Percentiles rank a stretch among this genome's conserved stretches.
Conservation (phyloP, 345 rosid species). For the Schrenkiella parvula region DNA sequence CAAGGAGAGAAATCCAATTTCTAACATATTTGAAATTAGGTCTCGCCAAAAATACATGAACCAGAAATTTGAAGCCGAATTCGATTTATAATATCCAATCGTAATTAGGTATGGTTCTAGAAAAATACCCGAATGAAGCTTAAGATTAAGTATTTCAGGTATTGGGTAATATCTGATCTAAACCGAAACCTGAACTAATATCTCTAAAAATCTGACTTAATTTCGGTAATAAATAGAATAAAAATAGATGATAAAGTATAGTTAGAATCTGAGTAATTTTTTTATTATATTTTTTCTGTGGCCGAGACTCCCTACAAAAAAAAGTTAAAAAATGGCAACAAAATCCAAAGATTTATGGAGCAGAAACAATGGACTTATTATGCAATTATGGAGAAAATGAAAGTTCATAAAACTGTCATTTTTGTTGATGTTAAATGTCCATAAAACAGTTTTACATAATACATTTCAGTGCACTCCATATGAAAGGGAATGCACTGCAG, state of each 20-base stretch:
- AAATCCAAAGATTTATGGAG: constrained; percentile 4
- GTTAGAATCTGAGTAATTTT: neutral
- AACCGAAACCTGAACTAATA: no score
- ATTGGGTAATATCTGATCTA: no score
- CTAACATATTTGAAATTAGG: no score
- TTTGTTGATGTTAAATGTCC: neutral
- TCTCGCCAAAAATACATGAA: no score
- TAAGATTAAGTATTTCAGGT: no score
- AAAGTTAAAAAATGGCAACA: neutral
- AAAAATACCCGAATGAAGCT: no score
- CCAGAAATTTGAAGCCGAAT: no score
- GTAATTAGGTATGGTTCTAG: no score
- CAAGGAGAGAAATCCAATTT: no score
- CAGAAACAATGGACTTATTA: neutral
- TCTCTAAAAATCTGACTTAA: no score
- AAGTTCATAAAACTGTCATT: neutral
- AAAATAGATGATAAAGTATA: neutral
- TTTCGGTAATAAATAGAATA: neutral
- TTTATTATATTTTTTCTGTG: neutral
- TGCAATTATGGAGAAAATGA: constrained; percentile 5
- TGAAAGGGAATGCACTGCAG: neutral
- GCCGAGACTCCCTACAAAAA: neutral
- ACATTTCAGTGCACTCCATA: constrained; percentile 12
- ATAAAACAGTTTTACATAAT: neutral
- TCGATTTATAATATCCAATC: no score